phyloP scores from a whole-genome alignment of 192 early-diverging fungal genomes.

The Backusella macrospora region DNA sequence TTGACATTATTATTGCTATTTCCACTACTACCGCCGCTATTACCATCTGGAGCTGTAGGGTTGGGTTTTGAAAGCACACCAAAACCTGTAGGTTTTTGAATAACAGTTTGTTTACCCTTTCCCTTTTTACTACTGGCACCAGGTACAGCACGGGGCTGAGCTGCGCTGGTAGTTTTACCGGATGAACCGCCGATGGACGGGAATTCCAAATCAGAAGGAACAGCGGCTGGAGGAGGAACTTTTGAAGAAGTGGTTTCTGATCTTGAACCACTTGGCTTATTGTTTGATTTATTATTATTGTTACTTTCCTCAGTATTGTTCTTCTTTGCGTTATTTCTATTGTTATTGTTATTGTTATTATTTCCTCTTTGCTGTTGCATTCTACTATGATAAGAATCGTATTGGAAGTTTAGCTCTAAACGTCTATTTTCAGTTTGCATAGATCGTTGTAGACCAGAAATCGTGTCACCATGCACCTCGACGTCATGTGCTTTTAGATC shows the following conservation, averaged over 20 bases:
- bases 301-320: not conserved
- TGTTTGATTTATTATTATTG: not conserved
- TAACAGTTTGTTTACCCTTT: constrained; percentile 9
- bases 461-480: constrained; percentile 40
- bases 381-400: constrained; percentile 20
- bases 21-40: not conserved
- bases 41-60: not conserved
- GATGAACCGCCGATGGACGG: not conserved
- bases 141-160: not conserved
- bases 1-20: not conserved
- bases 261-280: not conserved
- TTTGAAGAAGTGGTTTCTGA: not conserved
- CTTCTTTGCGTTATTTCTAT: not conserved
- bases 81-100: constrained; percentile 18
- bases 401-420: constrained; percentile 38
- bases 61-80: not conserved
- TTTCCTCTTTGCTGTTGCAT: constrained; percentile 9
- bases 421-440: constrained; percentile 35
- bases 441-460: constrained; percentile 37
- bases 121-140: constrained; percentile 3
- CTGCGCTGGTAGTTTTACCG: not conserved
- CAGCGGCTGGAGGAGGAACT: not conserved
- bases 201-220: constrained; percentile 11
- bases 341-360: not conserved
- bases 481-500: constrained; percentile 91